Evolutionary conservation across 2,329 filamentous ascomycete species (phyloP), one percentile per base, ranked within the genome.

Genomic region (Basipetospora chlamydospora): DNA sequence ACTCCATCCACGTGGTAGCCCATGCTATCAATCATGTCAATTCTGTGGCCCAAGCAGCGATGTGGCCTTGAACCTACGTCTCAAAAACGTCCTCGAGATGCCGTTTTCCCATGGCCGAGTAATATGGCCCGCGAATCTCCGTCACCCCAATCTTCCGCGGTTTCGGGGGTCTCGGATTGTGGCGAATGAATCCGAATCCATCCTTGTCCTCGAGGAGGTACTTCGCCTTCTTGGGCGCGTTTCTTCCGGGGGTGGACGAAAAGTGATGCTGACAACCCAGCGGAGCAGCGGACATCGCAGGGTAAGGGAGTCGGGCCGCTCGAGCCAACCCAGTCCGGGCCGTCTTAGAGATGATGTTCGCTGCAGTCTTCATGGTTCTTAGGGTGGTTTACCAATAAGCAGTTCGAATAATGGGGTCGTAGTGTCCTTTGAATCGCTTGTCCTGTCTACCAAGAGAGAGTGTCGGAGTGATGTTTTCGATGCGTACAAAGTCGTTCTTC

Each of bases 91-190:
- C 67, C 15, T 59, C 49, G 1, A 72, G 50, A 39, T 70, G 67
- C 26, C 61, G 53, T 41, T 64, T 66, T 2, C 66, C 66, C 61
- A 70, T 69, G 3, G 56, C 64, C 0, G 64, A 63, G 47, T 71
- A 72, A 46, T 70, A 71, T 6, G 66, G 67, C 0, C 67, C 67
- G 22, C 66, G 56, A 39, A 71, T 72, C 48, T 72, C 67, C 1
- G 67, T 71, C 5, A 70, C 65, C 4, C 61, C 64, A 26, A 53
- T 59, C 5, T 47, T 57, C 20, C 67, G 54, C 3, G 66, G 67
- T 47, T 72, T 71, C 4, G 53, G 48, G 1, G 63, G 59, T 11
- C 58, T 49, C 0, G 56, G 55, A 37, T 70, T 72, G 20, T 66
- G 66, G 3, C 62, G 57, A 22, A 59, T 56, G 45, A 70, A 70